Conservation (phyloP, 2,329 filamentous ascomycete species). For the Myotisia sp. region DNA sequence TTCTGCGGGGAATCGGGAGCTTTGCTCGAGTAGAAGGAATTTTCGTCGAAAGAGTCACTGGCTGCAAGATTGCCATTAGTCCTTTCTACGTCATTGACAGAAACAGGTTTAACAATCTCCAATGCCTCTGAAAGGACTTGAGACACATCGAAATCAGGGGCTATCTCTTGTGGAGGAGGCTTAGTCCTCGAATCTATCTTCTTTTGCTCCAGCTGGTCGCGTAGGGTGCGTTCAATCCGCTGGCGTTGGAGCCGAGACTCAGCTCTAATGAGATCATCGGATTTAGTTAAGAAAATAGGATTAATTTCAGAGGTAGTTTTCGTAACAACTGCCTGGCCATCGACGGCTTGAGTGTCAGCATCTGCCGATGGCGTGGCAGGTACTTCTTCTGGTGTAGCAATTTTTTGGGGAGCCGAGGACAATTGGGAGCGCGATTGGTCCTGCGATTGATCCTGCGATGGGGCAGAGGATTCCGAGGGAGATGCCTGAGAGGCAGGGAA, state of each 20-base stretch:
- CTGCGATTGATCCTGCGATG: background rate
- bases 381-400: conserved; percentile 7
- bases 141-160: conserved; percentile 54
- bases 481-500: conserved; percentile 2
- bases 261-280: conserved; percentile 67
- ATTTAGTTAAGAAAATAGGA: conserved; percentile 73
- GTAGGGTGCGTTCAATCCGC: conserved; percentile 61
- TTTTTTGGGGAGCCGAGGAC: background rate
- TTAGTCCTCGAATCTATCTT: conserved; percentile 36
- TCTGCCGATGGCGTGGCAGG: conserved; percentile 12
- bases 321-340: conserved; percentile 18
- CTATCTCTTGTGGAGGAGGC: conserved; percentile 37
- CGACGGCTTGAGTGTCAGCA: conserved; percentile 15
- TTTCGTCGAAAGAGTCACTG: conserved; percentile 78
- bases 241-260: conserved; percentile 68
- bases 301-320: conserved; percentile 55
- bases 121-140: conserved; percentile 59
- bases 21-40: conserved; percentile 91
- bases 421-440: background rate
- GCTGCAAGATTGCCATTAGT: conserved; percentile 49
- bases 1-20: conserved; percentile 58
- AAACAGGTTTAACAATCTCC: conserved; percentile 51
- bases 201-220: conserved; percentile 60
- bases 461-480: background rate
- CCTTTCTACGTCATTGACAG: conserved; percentile 30